These are phyloP conservation scores for Magnusiomyces clavatus DNA, from an alignment of 1,139 yeast species.

Conservation along the genomic window DNA sequence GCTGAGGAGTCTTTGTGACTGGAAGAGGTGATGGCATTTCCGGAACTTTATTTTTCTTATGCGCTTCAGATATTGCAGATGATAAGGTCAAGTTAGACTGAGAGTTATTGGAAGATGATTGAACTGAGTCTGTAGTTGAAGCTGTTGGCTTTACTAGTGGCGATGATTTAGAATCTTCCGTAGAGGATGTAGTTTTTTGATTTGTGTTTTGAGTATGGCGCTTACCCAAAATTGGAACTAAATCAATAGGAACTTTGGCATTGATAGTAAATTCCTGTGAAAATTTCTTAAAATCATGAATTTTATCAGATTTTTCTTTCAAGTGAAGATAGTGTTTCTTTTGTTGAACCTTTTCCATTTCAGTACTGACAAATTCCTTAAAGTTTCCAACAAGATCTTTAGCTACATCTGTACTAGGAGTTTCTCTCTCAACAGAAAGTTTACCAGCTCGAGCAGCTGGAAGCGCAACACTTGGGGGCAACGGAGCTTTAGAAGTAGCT, in stretches of 20 bases:
- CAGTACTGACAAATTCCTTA: constrained; percentile 31
- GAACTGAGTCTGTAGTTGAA: neutral
- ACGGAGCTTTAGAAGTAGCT: constrained; percentile 6
- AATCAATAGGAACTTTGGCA: constrained; percentile 53
- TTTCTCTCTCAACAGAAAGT: constrained; percentile 7
- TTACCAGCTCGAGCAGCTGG: constrained; percentile 11
- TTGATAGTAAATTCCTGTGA: constrained; percentile 70
- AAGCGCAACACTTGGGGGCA: constrained; percentile 14
- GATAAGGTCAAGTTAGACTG: neutral
- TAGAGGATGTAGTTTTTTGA: constrained; percentile 17
- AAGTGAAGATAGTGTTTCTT: constrained; percentile 27
- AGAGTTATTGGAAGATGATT: constrained; percentile 7
- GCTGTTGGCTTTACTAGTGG: too few species aligned
- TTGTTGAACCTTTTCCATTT: constrained; percentile 27
- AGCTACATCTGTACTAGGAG: constrained; percentile 17
- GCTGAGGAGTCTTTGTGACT: constrained; percentile 1
- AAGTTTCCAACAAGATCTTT: constrained; percentile 31
- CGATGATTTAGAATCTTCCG: too few species aligned
- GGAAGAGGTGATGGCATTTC: constrained; percentile 14
- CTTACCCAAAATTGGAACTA: constrained; percentile 66
- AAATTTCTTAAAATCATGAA: constrained; percentile 74
- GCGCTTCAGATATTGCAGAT: constrained; percentile 12
- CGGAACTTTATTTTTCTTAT: constrained; percentile 7
- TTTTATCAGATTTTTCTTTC: constrained; percentile 40
- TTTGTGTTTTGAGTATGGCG: constrained; percentile 32